Conservation (phyloP, 495 filamentous ascomycete species). For the Aspergillus incahuasiensis region DNA sequence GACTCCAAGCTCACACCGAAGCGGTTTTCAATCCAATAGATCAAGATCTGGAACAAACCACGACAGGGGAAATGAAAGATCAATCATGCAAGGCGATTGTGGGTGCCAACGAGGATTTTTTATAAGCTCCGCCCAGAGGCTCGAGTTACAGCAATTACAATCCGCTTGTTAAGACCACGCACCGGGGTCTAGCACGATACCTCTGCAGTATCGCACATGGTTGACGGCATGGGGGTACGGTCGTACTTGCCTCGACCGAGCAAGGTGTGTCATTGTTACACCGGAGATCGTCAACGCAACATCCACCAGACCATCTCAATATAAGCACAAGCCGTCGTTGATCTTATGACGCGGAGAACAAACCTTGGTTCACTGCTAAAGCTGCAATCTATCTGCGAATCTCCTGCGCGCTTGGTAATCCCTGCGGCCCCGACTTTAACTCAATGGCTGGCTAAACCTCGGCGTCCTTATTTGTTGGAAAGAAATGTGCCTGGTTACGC, state of each 20-base stretch:
- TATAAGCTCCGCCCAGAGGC: neutral
- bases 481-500: neutral
- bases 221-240: neutral
- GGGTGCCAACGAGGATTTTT: neutral
- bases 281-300: neutral
- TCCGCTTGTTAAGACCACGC: neutral
- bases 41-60: neutral
- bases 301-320: neutral
- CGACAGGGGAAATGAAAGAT: neutral
- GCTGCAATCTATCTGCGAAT: neutral
- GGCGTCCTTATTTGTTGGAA: too few relatives aligned
- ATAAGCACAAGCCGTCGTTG: neutral
- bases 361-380: neutral
- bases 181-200: neutral
- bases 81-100: neutral
- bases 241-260: neutral
- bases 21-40: neutral
- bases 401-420: neutral
- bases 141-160: neutral
- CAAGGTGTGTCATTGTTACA: neutral
- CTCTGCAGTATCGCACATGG: neutral
- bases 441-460: neutral
- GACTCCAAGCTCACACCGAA: too few relatives aligned
- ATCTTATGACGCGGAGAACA: neutral
- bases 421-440: neutral